Evolutionary conservation across 2,329 filamentous ascomycete genomes (phyloP).

Genomic region (Ophiostoma sp.): DNA sequence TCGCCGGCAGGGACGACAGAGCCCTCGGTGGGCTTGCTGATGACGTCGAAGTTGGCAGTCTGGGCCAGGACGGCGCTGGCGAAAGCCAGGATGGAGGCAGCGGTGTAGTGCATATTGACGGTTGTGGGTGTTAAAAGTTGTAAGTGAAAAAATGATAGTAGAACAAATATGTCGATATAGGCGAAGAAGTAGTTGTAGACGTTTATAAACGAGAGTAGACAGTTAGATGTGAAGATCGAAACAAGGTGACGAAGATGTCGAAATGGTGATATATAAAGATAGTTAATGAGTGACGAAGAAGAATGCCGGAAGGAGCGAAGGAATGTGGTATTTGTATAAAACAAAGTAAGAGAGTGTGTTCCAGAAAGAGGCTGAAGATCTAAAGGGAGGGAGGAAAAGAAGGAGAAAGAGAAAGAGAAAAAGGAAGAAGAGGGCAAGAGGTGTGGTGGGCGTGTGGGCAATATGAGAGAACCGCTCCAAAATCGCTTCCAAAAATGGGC

Average conservation of each 20-base stretch:
- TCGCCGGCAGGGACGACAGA: constrained; percentile 51
- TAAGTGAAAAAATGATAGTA: neutral
- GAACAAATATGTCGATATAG: constrained; percentile 6
- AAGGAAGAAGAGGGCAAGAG: neutral
- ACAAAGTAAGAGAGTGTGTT: constrained; percentile 14
- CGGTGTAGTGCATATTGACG: constrained; percentile 55
- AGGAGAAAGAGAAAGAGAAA: constrained; percentile 21
- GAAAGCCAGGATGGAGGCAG: constrained; percentile 53
- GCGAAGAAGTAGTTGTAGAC: neutral
- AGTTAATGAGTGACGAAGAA: neutral
- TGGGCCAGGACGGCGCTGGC: constrained; percentile 54
- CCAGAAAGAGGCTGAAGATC: constrained; percentile 24
- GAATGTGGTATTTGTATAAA: constrained; percentile 22
- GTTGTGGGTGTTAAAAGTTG: neutral
- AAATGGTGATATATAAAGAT: neutral
- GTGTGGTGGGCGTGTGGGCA: neutral
- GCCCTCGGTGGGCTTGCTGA: constrained; percentile 49
- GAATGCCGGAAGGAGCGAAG: constrained; percentile 10
- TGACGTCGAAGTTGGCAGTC: constrained; percentile 56
- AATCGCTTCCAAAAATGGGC: neutral
- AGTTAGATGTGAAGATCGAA: neutral
- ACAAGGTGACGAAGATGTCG: constrained; percentile 4
- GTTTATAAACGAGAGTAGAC: constrained; percentile 2
- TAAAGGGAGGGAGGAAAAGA: constrained; percentile 18
- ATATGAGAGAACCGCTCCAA: neutral